Base-by-base conservation (phyloP, 768 basidiomycete species). In the Boletellus ananas region DNA sequence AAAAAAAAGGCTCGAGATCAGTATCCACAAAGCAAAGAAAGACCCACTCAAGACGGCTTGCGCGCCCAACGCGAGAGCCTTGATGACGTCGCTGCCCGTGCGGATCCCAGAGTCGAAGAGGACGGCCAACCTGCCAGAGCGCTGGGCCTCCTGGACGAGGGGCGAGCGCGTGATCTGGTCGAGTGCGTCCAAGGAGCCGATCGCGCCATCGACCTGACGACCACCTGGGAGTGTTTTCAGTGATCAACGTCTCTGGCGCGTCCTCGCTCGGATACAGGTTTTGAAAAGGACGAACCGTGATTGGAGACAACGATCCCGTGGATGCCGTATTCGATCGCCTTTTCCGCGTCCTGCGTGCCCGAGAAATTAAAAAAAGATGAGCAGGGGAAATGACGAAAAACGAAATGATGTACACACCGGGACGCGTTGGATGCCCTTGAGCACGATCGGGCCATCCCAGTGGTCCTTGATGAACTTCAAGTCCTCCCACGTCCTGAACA, bases 51-150 rank as follows among this genome's bases (percentile, higher is more conserved):
- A 65, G 14, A 94, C 83, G 8, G 74, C 90, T 57, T 94, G 85
- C 8, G 93, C 92, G 36, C 93, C 91, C 0, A 94, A 74, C 1
- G 90, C 90, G 25, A 94, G 68, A 0, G 93, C 92, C 66, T 90
- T 89, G 67, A 91, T 75, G 40, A 93, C 79, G 54, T 95, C 93
- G 38, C 81, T 79, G 11, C 89, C 92, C 0, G 84, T 87, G 38
- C 92, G 80, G 51, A 94, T 84, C 7, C 92, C 90, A 44, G 83
- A 91, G 37, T 67, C 66, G 40, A 67, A 90, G 2, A 94, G 70
- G 12, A 94, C 68, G 1, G 87, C 84, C 40, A 91, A 66, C 47
- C 79, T 78, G 1, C 86, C 86, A 12, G 74, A 66, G 3, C 60
- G 59, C 61, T 89, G 87, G 0, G 87, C 85, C 0, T 66, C 73